These are phyloP conservation scores for Polytrichum formosum DNA, from an alignment of 225 moss, liverwort and hornwort genomes.

Conservation along the genomic window DNA sequence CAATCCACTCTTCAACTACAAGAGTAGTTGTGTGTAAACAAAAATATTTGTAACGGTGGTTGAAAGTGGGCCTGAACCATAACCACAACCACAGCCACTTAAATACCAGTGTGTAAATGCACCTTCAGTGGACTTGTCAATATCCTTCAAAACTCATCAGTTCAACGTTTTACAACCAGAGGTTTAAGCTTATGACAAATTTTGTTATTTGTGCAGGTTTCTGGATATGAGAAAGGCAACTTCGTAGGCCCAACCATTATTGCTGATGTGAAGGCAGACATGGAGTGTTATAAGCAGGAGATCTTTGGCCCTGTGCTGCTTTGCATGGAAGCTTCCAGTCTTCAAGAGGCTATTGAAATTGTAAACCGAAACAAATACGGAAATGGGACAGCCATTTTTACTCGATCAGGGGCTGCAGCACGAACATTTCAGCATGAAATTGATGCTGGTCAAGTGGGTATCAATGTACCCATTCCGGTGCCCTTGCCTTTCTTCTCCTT, in stretches of 20 bases:
- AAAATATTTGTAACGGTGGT: too few species aligned
- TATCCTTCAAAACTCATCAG: too few species aligned
- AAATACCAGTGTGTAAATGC: too few species aligned
- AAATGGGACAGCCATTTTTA: conserved; percentile 95
- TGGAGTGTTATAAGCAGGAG: conserved; percentile 98
- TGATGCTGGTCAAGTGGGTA: conserved; percentile 96
- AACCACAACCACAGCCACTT: too few species aligned
- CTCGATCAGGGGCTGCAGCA: conserved; percentile 84
- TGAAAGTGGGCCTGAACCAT: too few species aligned
- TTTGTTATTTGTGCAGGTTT: conserved; percentile 28
- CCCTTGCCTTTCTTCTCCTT: conserved; percentile 96
- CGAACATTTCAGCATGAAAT: conserved; percentile 92
- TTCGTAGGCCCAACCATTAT: conserved; percentile 93
- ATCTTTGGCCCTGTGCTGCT: conserved; percentile 91
- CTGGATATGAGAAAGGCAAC: conserved; percentile 84
- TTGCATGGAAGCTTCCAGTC: conserved; percentile 75
- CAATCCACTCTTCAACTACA: too few species aligned
- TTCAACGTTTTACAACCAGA: too few species aligned
- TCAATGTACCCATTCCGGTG: conserved; percentile 96
- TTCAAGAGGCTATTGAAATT: conserved; percentile 72
- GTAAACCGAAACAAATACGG: conserved; percentile 90
- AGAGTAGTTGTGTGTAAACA: too few species aligned
- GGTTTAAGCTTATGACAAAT: neutral
- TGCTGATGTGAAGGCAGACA: conserved; percentile 77
- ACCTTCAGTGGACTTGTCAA: too few species aligned